phyloP scores from a whole-genome alignment of 306 rosid genomes.

The Pyrus pyrifolia region DNA sequence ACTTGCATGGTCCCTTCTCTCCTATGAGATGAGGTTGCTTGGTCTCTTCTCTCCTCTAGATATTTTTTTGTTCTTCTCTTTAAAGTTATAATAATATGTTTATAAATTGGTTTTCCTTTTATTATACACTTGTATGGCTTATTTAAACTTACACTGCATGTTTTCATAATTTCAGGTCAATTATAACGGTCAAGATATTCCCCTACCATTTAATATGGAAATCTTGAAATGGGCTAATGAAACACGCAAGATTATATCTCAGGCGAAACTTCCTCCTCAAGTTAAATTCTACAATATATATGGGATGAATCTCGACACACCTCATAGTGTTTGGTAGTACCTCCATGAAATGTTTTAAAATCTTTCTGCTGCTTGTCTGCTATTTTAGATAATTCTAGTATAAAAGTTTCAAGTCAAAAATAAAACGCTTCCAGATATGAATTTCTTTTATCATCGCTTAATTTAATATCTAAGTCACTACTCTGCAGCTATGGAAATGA shows the following conservation, averaged over 20 bases:
- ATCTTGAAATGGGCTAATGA: slow-evolving; percentile 81
- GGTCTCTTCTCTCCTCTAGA: neutral
- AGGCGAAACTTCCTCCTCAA: slow-evolving; percentile 74
- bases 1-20: neutral
- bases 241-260: slow-evolving; percentile 59
- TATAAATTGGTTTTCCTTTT: neutral
- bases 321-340: slow-evolving; percentile 84
- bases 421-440: neutral
- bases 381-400: neutral
- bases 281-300: slow-evolving; percentile 91
- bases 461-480: slow-evolving; percentile 9
- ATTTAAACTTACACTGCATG: neutral
- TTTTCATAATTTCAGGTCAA: slow-evolving; percentile 45
- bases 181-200: slow-evolving; percentile 46
- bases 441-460: neutral
- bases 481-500: slow-evolving; percentile 72
- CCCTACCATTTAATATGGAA: slow-evolving; percentile 71
- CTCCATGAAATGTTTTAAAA: slow-evolving; percentile 6
- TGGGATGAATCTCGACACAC: slow-evolving; percentile 60
- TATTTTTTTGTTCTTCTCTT: too few species aligned
- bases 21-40: neutral
- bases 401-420: neutral
- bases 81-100: too few species aligned
- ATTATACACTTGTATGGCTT: neutral
- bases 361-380: neutral